Base-by-base conservation (phyloP, 164 flowering plant genomes). In the Chloranthus sessilifolius region DNA sequence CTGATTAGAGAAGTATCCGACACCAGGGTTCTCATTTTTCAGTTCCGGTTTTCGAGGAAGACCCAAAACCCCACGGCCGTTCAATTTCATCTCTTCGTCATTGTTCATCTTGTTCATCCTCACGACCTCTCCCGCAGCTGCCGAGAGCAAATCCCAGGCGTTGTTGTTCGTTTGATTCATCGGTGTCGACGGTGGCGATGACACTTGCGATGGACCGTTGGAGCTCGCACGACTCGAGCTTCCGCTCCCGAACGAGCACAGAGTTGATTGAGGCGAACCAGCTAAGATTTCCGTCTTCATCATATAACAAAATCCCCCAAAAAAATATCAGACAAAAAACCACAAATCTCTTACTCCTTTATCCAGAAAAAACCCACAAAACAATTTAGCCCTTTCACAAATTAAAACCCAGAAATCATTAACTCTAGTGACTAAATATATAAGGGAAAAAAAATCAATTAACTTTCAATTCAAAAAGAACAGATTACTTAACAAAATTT, bases 231-330 rank as follows among this genome's bases (percentile, higher is more conserved):
- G 63, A 61, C 80, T 71, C 4, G 82, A 77, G 1, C 71, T 63
- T 5, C 52, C 61, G 24, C 58, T 66, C 1, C 74, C 78, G 4
- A 65, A 44, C 0, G 53, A 65, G 47, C 82, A 74, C 0, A 85
- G 74, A 1, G 89, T 74, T 38, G 92, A 81, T 37, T 82, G 87
- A 0, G 91, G 95, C 9, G 92, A 89, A 33, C 80, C 68, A 17
- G 81, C 60, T 41, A 70, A 8, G 9, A 42, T 64, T 61, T 62
- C 44, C 1, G 61, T 54, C 96, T 81, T 55, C 0, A 48, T 34
- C 23, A 52, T 11, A 17, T 15, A 4, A 6, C 49, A 1, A 53
- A 30, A 5, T 19, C n/a, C n/a, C n/a, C n/a, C n/a, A n/a, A n/a
- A n/a, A n/a, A n/a, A n/a, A n/a, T n/a, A n/a, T n/a, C n/a, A n/a